phyloP scores from a whole-genome alignment of 495 filamentous ascomycete species.

The Neurospora sp. region DNA sequence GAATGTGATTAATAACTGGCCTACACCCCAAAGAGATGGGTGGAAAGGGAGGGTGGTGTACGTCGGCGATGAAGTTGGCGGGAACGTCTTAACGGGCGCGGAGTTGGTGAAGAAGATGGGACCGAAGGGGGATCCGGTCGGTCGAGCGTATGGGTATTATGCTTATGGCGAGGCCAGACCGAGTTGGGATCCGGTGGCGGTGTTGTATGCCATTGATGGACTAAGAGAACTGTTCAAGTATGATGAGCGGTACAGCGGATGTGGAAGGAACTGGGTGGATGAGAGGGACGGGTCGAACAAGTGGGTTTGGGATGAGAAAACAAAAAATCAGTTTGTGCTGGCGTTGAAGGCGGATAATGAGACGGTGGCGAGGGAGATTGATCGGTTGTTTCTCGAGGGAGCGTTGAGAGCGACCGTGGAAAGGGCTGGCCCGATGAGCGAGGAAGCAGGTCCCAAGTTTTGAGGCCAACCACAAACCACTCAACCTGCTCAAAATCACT shows the following conservation, averaged over 20 bases:
- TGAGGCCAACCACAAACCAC: background rate
- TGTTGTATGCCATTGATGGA: constrained; percentile 30
- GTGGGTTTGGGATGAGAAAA: constrained; percentile 24
- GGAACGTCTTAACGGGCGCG: constrained; percentile 24
- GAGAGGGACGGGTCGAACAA: constrained; percentile 20
- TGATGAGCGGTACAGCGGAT: constrained; percentile 19
- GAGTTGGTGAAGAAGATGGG: constrained; percentile 21
- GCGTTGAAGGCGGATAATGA: constrained; percentile 9
- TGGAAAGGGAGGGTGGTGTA: constrained; percentile 30
- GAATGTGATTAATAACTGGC: constrained; percentile 26
- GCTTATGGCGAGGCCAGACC: constrained; percentile 20
- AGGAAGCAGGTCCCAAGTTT: background rate
- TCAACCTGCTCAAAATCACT: background rate
- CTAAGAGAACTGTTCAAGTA: constrained; percentile 12
- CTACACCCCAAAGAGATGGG: background rate
- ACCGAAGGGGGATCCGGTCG: constrained; percentile 25
- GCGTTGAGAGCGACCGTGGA: constrained; percentile 1
- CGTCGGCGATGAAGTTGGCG: constrained; percentile 28
- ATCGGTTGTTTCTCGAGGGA: constrained; percentile 10
- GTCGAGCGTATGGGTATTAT: constrained; percentile 31
- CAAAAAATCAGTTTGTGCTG: constrained; percentile 26
- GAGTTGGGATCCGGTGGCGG: constrained; percentile 38
- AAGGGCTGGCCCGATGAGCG: background rate
- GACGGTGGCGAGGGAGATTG: constrained; percentile 13
- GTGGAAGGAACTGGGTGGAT: constrained; percentile 16